These are phyloP conservation scores for Salix koriyanagi DNA, from an alignment of 345 rosid species.

Conservation along the genomic window DNA sequence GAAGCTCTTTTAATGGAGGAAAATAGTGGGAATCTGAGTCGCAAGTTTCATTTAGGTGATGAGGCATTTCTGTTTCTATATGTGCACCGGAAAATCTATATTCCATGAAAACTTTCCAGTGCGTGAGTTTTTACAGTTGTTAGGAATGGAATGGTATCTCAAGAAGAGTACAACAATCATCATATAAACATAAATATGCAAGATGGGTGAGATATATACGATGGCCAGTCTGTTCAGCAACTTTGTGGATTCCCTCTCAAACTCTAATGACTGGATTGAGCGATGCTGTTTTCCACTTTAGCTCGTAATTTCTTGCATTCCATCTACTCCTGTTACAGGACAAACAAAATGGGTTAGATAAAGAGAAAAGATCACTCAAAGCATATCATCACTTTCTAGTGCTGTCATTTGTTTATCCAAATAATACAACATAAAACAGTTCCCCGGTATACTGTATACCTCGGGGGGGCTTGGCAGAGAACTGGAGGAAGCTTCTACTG, in stretches of 20 bases:
- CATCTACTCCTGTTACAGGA: constrained; percentile 16
- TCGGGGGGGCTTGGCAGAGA: constrained; percentile 33
- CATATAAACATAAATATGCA: background rate
- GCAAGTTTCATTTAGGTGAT: background rate
- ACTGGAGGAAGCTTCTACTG: constrained; percentile 39
- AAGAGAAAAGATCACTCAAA: background rate
- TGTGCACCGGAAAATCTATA: background rate
- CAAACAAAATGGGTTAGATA: background rate
- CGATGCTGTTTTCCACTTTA: background rate
- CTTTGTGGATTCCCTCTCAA: background rate
- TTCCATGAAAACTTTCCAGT: background rate
- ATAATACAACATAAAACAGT: background rate
- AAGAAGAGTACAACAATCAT: constrained; percentile 3
- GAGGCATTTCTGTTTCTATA: background rate
- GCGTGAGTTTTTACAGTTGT: constrained; percentile 2
- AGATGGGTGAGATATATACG: background rate
- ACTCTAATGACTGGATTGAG: background rate
- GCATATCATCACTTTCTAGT: background rate
- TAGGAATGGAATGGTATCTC: background rate
- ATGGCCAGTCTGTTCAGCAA: background rate
- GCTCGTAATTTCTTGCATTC: background rate
- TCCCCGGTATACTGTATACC: constrained; percentile 53
- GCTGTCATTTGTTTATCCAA: background rate
- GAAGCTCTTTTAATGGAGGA: no score
- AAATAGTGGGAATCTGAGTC: background rate